phyloP scores from a whole-genome alignment of 108 stramenopile genomes.

The Mayamaea pseudoterrestris region DNA sequence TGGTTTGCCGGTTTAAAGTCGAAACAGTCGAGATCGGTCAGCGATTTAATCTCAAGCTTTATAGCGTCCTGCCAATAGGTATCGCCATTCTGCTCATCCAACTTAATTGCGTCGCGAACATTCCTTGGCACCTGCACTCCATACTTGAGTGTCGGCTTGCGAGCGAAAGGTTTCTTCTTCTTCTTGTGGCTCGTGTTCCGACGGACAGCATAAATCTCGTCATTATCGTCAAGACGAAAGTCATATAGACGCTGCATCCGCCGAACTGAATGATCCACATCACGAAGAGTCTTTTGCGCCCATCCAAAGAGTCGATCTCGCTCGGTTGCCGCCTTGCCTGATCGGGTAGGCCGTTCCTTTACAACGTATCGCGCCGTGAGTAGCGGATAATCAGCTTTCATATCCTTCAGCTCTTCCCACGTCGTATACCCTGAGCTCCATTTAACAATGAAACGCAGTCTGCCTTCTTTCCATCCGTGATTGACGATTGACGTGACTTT shows the following conservation, averaged over 20 bases:
- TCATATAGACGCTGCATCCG: not conserved
- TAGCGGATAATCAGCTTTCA: not conserved
- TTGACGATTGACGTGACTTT: not conserved
- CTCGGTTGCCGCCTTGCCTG: not conserved
- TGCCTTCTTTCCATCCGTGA: not conserved
- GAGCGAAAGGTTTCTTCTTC: not conserved
- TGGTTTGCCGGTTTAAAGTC: not conserved
- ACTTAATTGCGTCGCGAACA: conserved; percentile 8
- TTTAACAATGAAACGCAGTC: not conserved
- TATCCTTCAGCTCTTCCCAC: not conserved
- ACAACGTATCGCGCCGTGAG: not conserved
- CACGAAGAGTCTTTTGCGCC: not conserved
- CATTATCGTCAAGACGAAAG: no score
- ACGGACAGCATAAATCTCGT: not conserved
- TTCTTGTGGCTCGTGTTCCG: not conserved
- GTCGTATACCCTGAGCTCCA: not conserved
- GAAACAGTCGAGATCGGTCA: not conserved
- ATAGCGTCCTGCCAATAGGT: conserved; percentile 17
- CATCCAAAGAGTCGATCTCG: not conserved
- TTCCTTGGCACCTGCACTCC: not conserved
- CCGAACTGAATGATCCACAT: not conserved
- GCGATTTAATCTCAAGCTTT: not conserved
- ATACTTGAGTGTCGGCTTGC: not conserved
- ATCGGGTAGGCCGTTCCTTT: not conserved
- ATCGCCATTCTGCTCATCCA: conserved; percentile 13